A percentile compares a stretch with the other conserved stretches of the same genome.
Conservation (phyloP, 106 monocot genomes). For the Phalaenopsis equestris region DNA sequence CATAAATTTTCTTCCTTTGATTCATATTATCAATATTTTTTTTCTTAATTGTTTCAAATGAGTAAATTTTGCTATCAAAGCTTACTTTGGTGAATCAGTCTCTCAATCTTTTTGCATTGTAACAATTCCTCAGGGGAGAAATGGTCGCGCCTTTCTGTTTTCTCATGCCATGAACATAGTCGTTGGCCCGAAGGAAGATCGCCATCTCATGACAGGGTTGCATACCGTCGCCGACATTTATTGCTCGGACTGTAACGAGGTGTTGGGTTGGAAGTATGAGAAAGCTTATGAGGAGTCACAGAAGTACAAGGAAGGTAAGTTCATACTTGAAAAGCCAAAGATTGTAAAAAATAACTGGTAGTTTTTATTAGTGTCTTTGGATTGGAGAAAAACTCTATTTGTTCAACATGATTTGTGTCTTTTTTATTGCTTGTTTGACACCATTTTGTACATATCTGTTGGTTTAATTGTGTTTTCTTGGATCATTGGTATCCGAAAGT, state of each 20-base stretch:
- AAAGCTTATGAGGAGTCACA: constrained; percentile 70
- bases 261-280: constrained; percentile 83
- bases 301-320: constrained; percentile 89
- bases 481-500: too few species aligned
- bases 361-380: neutral
- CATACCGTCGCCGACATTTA: constrained; percentile 85
- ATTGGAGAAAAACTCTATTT: too few species aligned
- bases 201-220: constrained; percentile 76
- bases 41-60: too few species aligned
- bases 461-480: too few species aligned
- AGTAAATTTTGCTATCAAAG: too few species aligned
- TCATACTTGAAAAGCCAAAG: constrained; percentile 80
- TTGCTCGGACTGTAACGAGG: constrained; percentile 66
- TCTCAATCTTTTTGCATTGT: too few species aligned
- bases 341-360: constrained; percentile 80
- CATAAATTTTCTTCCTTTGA: too few species aligned
- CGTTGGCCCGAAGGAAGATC: constrained; percentile 64
- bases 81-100: too few species aligned
- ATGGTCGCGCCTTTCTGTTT: constrained; percentile 80
- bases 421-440: too few species aligned
- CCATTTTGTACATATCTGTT: too few species aligned
- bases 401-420: too few species aligned
- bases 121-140: constrained; percentile 45
- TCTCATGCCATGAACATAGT: constrained; percentile 76
- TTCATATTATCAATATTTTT: too few species aligned